These are phyloP conservation scores for Leptographium radiaticola DNA, from an alignment of 2,329 filamentous ascomycete genomes.

Conservation along the genomic window DNA sequence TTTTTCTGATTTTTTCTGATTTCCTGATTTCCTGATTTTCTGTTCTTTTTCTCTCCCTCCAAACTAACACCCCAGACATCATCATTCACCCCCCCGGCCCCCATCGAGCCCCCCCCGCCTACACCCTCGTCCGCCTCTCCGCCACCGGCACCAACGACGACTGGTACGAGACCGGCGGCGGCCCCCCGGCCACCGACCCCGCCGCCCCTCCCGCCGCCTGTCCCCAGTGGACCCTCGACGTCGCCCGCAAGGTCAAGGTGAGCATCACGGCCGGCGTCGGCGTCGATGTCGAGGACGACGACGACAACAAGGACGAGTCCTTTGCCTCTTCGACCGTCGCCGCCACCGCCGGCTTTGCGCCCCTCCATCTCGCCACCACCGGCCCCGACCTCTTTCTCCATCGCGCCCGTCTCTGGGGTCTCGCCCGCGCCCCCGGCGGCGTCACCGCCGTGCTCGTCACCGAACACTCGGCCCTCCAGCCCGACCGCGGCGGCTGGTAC, in stretches of 20 bases:
- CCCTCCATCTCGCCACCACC: slow-evolving; percentile 15
- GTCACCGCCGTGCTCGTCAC: slow-evolving; percentile 34
- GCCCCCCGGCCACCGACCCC: slow-evolving; percentile 3
- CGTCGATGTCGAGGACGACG: slow-evolving; percentile 9
- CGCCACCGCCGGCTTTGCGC: slow-evolving; percentile 11
- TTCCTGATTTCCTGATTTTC: not conserved
- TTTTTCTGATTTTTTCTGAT: not conserved
- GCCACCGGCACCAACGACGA: slow-evolving; percentile 35
- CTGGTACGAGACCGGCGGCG: slow-evolving; percentile 39
- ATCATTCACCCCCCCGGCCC: slow-evolving; percentile 27
- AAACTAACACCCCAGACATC: not conserved
- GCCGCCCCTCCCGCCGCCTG: slow-evolving; percentile 14
- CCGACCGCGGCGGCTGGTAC: slow-evolving; percentile 27
- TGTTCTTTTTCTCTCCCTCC: not conserved
- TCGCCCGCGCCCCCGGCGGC: slow-evolving; percentile 37
- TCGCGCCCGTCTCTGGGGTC: slow-evolving; percentile 39
- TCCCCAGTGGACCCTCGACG: slow-evolving; percentile 34
- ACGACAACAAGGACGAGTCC: slow-evolving; percentile 11
- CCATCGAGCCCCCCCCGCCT: slow-evolving; percentile 26
- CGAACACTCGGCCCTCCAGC: slow-evolving; percentile 33
- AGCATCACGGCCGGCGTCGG: slow-evolving; percentile 3
- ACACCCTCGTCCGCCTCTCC: slow-evolving; percentile 39
- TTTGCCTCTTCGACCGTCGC: not conserved
- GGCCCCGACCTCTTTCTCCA: slow-evolving; percentile 33
- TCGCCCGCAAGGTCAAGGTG: slow-evolving; percentile 29